phyloP scores from a whole-genome alignment of 108 stramenopile genomes.

The Conticribra weissflogii region DNA sequence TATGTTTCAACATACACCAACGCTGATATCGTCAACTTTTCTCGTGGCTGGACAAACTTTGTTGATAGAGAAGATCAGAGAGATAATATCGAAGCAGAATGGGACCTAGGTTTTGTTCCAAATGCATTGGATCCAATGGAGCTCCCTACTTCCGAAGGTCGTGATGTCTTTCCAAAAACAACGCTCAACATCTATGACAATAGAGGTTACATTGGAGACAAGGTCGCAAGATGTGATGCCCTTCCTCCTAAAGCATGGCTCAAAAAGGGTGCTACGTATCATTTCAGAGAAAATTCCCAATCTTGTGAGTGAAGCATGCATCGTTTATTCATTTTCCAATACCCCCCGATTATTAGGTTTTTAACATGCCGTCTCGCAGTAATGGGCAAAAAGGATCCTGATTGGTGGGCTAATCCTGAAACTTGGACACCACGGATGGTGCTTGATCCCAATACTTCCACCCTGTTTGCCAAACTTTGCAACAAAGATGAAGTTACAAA shows the following conservation, averaged over 20 bases:
- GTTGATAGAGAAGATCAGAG: slow-evolving; percentile 12
- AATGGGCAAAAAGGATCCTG: slow-evolving; percentile 31
- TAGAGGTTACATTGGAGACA: slow-evolving; percentile 27
- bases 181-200: slow-evolving; percentile 16
- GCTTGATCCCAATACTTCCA: slow-evolving; percentile 13
- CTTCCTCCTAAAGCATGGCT: slow-evolving; percentile 24
- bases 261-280: slow-evolving; percentile 30
- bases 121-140: slow-evolving; percentile 39
- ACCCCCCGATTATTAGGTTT: no score
- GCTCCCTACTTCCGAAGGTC: slow-evolving; percentile 30
- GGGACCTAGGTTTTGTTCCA: background rate
- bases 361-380: no score
- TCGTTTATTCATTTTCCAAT: no score
- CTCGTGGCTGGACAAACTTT: slow-evolving; percentile 43
- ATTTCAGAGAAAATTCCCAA: slow-evolving; percentile 28
- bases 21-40: slow-evolving; percentile 50
- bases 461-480: slow-evolving; percentile 31
- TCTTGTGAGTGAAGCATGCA: no score
- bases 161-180: slow-evolving; percentile 33
- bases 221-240: slow-evolving; percentile 15
- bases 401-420: slow-evolving; percentile 16
- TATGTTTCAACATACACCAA: slow-evolving; percentile 39
- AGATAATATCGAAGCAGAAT: slow-evolving; percentile 17
- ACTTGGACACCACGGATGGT: slow-evolving; percentile 22
- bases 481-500: slow-evolving; percentile 11